Conservation (phyloP, 768 basidiomycete genomes). For the Lentinula edodes region DNA sequence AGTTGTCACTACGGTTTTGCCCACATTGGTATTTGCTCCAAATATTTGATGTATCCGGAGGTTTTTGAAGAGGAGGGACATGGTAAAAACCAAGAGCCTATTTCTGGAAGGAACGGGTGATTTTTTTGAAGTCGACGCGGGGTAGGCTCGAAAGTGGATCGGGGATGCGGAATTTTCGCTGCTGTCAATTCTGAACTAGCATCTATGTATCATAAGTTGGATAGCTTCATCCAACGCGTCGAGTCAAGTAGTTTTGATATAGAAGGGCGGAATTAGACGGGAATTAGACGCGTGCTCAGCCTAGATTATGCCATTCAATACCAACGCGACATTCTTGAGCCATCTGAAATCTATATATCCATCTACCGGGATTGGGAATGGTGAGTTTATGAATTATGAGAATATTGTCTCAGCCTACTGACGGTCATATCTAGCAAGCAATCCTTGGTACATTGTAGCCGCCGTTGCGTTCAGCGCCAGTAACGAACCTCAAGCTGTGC, state of each 20-base stretch:
- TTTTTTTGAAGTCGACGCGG: too few relatives aligned
- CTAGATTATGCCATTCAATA: slow-evolving; percentile 20
- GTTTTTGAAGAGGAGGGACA: slow-evolving; percentile 83
- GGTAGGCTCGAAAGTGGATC: too few relatives aligned
- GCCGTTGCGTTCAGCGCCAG: slow-evolving; percentile 53
- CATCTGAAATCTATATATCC: slow-evolving; percentile 44
- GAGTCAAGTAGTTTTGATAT: too few relatives aligned
- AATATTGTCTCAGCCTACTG: neutral
- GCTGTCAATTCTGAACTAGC: too few relatives aligned
- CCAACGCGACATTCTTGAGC: slow-evolving; percentile 32
- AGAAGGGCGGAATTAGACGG: too few relatives aligned
- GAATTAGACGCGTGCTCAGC: neutral
- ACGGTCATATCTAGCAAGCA: slow-evolving; percentile 10
- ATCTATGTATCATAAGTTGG: too few relatives aligned
- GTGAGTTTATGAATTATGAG: slow-evolving; percentile 5
- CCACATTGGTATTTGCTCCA: slow-evolving; percentile 19
- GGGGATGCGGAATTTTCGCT: too few relatives aligned
- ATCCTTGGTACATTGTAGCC: slow-evolving; percentile 58
- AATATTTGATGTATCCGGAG: slow-evolving; percentile 70
- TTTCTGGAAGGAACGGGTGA: slow-evolving; percentile 5
- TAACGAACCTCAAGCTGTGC: slow-evolving; percentile 55
- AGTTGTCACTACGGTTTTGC: slow-evolving; percentile 87
- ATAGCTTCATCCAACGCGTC: too few relatives aligned
- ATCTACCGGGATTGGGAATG: slow-evolving; percentile 1
- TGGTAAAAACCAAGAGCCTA: slow-evolving; percentile 18